Evolutionary conservation across 1,284 basidiomycete genomes (phyloP), one percentile per base, ranked within the genome.

Genomic region (Chalciporus sp.): DNA sequence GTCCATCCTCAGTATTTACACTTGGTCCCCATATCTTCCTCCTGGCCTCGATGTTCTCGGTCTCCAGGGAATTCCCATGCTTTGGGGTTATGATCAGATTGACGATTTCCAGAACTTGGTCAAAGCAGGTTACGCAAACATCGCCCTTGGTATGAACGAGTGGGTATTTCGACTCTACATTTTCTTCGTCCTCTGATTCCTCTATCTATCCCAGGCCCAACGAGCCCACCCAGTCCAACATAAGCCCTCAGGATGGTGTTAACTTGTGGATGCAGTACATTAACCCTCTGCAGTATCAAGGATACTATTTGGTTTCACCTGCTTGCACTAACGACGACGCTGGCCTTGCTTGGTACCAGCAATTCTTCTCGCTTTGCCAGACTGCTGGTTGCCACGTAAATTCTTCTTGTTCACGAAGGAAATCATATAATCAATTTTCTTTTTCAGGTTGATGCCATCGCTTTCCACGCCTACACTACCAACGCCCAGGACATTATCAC

Each of bases 401-500:
- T 74, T 23, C 7, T n/a, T 4, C 9, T 40, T 56, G 35, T 42
- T n/a, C 58, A 42, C 40, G 6, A 17, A 43, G n/a, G 19, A 35
- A 42, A 45, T 31, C 20, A 16, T 16, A 26, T 31, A 56, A 40
- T 53, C 51, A 0, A 56, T 1, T 35, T 23, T 58, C 44, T n/a
- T 35, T 5, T 62, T 52, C 57, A 88, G 86, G 51, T 87, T 42
- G 75, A 83, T 59, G 63, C 31, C 11, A 42, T 83, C 4, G 79
- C 80, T 50, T 42, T 82, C 48, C 89, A 90, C 61, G 82, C 73
- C 68, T 94, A 94, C 67, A 85, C 80, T 49, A 79, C 75, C 10
- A 61, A 73, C 14, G 60, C 80, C 2, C 48, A 75, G 0, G 68
- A 72, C 12, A 74, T 92, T 60, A 80, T 83, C 44, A 48, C 58